Evolutionary conservation across 2,329 filamentous ascomycete genomes (phyloP).

Genomic region (Ophiostoma perfectum): DNA sequence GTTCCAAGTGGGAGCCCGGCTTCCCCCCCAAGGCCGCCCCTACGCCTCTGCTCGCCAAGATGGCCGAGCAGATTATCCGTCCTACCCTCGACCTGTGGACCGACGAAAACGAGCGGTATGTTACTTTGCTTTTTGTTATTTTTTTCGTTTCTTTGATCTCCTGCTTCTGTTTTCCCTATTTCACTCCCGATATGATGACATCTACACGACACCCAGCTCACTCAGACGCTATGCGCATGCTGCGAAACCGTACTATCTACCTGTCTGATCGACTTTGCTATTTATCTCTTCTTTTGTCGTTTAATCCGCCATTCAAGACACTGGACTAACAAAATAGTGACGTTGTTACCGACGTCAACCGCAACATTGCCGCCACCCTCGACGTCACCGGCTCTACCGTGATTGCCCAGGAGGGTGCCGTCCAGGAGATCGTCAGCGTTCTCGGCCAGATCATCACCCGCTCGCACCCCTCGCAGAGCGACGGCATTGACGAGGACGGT

Average conservation of each 20-base stretch:
- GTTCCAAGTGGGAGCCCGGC: slow-evolving; percentile 82
- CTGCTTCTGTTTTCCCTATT: slow-evolving; percentile 24
- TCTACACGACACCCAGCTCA: slow-evolving; percentile 97
- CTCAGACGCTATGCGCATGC: slow-evolving; percentile 91
- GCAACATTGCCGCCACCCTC: slow-evolving; percentile 82
- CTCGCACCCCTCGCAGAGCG: slow-evolving; percentile 87
- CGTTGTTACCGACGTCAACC: slow-evolving; percentile 91
- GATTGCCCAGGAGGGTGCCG: slow-evolving; percentile 64
- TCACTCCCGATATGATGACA: slow-evolving; percentile 64
- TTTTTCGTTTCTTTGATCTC: slow-evolving; percentile 39
- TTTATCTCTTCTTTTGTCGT: slow-evolving; percentile 12
- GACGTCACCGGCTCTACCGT: slow-evolving; percentile 87
- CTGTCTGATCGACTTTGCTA: slow-evolving; percentile 36
- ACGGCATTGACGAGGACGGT: slow-evolving; percentile 76
- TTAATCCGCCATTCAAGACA: background rate
- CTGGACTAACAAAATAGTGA: slow-evolving; percentile 48
- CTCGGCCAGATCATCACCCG: slow-evolving; percentile 78
- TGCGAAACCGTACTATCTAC: slow-evolving; percentile 70
- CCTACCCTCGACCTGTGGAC: slow-evolving; percentile 81
- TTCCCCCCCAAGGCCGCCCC: slow-evolving; percentile 76
- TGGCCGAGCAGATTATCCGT: slow-evolving; percentile 78
- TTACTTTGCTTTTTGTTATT: slow-evolving; percentile 45
- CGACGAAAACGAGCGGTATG: slow-evolving; percentile 90
- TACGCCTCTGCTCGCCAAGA: slow-evolving; percentile 72
- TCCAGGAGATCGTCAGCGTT: slow-evolving; percentile 70